A percentile compares a stretch with the other conserved stretches of the same genome.
These are phyloP conservation scores for Dissophora globulifera DNA, from an alignment of 192 early-diverging fungal species.

Conservation along the genomic window DNA sequence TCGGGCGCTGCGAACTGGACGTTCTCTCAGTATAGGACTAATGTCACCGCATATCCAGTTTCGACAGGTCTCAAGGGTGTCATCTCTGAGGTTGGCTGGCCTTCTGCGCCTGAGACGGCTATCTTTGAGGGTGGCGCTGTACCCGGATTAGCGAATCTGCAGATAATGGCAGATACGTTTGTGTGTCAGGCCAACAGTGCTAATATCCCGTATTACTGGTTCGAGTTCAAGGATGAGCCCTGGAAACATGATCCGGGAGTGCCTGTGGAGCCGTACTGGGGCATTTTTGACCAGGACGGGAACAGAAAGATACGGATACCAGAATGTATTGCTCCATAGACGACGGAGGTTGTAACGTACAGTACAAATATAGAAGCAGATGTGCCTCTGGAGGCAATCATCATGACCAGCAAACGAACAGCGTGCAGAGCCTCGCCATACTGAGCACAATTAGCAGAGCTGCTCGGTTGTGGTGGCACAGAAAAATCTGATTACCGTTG, in stretches of 20 bases:
- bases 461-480: too few relatives aligned
- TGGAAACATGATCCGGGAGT: constrained; percentile 48
- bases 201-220: constrained; percentile 54
- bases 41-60: constrained; percentile 52
- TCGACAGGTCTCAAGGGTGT: constrained; percentile 56
- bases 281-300: constrained; percentile 43
- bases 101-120: constrained; percentile 48
- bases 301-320: constrained; percentile 53
- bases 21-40: constrained; percentile 58
- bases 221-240: constrained; percentile 57
- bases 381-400: too few relatives aligned
- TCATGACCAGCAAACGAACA: too few relatives aligned
- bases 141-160: constrained; percentile 38
- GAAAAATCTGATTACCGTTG: too few relatives aligned
- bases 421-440: too few relatives aligned
- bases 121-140: constrained; percentile 16
- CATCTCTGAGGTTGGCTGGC: constrained; percentile 77
- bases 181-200: constrained; percentile 45
- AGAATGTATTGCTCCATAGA: constrained; percentile 30
- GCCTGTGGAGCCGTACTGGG: constrained; percentile 50
- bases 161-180: constrained; percentile 44
- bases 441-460: too few relatives aligned
- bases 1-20: constrained; percentile 62
- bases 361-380: too few relatives aligned
- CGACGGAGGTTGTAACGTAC: too few relatives aligned